A percentile compares a stretch with the other conserved stretches of the same genome.
Conservation (phyloP, 371 early-diverging fungal genomes). For the Blastocladiella emersonii region DNA sequence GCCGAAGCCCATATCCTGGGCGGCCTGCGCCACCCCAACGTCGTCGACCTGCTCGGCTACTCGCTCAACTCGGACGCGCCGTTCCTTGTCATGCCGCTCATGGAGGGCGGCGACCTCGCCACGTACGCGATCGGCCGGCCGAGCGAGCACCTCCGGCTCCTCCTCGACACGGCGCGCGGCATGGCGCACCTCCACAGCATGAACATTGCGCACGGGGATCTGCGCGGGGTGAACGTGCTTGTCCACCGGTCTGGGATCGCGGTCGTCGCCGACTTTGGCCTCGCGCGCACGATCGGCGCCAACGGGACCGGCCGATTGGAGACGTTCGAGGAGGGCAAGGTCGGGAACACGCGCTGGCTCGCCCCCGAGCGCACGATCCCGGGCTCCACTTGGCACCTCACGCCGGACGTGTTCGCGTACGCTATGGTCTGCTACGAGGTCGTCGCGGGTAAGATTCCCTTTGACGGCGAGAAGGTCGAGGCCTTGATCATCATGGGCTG, state of each 20-base stretch:
- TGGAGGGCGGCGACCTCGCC: no score
- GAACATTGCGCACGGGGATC: constrained; percentile 7
- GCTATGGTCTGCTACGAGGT: constrained; percentile 1
- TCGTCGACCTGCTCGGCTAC: no score
- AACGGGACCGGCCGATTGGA: neutral
- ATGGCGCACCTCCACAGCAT: constrained; percentile 7
- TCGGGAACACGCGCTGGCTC: neutral
- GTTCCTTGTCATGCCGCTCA: no score
- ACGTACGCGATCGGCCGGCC: neutral
- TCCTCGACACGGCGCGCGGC: neutral
- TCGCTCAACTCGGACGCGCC: no score
- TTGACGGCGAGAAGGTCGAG: neutral
- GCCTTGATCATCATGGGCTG: neutral
- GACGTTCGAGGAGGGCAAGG: neutral
- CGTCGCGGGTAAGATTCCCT: neutral
- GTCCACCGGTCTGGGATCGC: constrained; percentile 2
- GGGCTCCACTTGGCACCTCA: neutral
- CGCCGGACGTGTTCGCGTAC: neutral
- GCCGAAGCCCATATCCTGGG: neutral
- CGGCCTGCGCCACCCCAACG: neutral
- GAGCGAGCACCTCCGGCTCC: neutral
- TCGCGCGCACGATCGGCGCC: no score
- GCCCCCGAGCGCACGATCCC: constrained; percentile 3
- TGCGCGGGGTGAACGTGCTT: constrained; percentile 6
- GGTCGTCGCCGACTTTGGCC: constrained; percentile 9